phyloP scores from a whole-genome alignment of 139 green algal genomes.

The Chara braunii region DNA sequence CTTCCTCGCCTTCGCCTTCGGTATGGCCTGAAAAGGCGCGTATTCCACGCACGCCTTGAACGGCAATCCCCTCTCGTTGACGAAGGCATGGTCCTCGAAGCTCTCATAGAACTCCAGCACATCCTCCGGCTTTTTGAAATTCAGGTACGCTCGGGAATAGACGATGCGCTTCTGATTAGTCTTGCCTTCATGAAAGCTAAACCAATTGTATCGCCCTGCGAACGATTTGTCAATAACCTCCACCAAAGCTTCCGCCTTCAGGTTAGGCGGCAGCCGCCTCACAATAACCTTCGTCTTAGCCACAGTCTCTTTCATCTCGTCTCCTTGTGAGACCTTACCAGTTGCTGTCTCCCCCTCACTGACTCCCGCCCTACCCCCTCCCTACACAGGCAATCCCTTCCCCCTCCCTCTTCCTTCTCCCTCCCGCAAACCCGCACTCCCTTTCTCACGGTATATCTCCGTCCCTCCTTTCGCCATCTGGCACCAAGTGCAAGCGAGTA shows the following conservation, averaged over 20 bases:
- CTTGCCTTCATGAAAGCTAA: conserved; percentile 26
- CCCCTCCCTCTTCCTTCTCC: too few relatives aligned
- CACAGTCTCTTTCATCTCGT: conserved; percentile 5
- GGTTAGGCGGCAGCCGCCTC: conserved; percentile 15
- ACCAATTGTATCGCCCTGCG: conserved; percentile 20
- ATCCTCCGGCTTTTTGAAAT: conserved; percentile 37
- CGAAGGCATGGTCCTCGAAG: conserved; percentile 31
- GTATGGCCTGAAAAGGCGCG: conserved; percentile 35
- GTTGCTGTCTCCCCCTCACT: too few relatives aligned
- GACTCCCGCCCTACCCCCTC: too few relatives aligned
- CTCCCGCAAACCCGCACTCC: too few relatives aligned
- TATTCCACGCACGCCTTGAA: conserved; percentile 39
- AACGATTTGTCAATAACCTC: conserved; percentile 32
- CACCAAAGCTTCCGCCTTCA: conserved; percentile 33
- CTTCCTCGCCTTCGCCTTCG: conserved; percentile 5
- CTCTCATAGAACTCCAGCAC: conserved; percentile 18
- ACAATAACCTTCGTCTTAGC: conserved; percentile 29
- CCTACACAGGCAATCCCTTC: too few relatives aligned
- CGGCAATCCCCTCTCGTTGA: conserved; percentile 28
- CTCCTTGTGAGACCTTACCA: too few relatives aligned
- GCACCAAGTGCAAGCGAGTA: too few relatives aligned
- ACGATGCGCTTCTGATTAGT: conserved; percentile 20
- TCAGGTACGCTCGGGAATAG: conserved; percentile 25
- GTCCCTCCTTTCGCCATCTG: too few relatives aligned
- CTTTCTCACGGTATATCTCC: too few relatives aligned